Evolutionary conservation across 441 rosid species (phyloP), one percentile per base, ranked within the genome.

Genomic region (Flueggea neowawraea): DNA sequence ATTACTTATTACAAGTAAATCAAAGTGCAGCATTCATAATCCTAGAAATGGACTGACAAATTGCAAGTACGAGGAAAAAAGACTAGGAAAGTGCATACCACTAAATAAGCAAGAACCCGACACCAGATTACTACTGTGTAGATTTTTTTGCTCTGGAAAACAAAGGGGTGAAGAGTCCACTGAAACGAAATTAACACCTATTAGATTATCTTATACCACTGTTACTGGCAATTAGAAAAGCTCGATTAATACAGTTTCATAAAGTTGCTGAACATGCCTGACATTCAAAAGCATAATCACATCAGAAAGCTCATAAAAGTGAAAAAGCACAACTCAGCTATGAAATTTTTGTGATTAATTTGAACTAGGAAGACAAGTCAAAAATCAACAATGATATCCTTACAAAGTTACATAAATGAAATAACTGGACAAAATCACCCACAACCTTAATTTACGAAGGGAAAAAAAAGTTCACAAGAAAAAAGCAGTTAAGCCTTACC

Each of bases 141-240:
- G 75, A 91, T 86, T 71, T 76, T 91, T 77, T 88, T 91, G 83
- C 78, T 80, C 84, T 91, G 87, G 62, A 89, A 70, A 78, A 89
- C 63, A 80, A 95, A 95, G 63, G 99, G 97, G 77, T 95, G 96
- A 65, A 91, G 73, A 52, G 96, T 91, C 99, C 97, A 91, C 97
- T 95, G 89, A 77, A 78, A 77, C 17, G 47, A 11, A 61, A 50
- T 3, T 2, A 54, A 44, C 61, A 16, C 31, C 6, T 28, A 54
- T 61, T 66, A 66, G 61, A 28, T 14, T 36, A 36, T 36, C 41
- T 8, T 36, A 36, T 36, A 36, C 9, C 6, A 36, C 6, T 36
- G 41, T 36, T 36, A 4, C 41, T 36, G 41, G 41, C 41, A 36
- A 36, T 36, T 36, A 36, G 9, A 8, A 36, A 36, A 8, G 7